phyloP scores from a whole-genome alignment of 202 grass and related monocot species.

The Zizania palustris region DNA sequence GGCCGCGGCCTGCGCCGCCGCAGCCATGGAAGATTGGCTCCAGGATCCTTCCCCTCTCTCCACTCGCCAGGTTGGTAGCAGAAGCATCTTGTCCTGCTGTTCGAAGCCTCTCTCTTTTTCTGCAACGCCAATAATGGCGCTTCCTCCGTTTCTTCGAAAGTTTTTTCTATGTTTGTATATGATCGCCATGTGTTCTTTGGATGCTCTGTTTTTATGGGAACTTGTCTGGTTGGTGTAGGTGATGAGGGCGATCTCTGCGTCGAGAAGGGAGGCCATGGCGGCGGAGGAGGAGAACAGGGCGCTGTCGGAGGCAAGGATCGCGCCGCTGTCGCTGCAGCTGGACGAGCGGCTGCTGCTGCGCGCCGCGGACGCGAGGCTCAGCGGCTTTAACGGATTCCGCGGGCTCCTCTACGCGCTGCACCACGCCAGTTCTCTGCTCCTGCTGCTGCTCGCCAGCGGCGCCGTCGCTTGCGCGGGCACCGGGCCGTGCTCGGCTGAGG shows the following conservation, averaged over 20 bases:
- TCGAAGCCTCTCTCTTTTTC: background rate
- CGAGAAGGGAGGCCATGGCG: conserved; percentile 71
- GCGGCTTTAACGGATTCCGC: conserved; percentile 95
- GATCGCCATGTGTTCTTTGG: background rate
- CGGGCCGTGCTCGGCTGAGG: conserved; percentile 7
- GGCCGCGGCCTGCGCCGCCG: conserved; percentile 52
- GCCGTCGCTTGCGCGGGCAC: conserved; percentile 46
- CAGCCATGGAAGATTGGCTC: conserved; percentile 71
- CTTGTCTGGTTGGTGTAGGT: conserved; percentile 46
- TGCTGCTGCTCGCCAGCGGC: conserved; percentile 65
- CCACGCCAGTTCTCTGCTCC: conserved; percentile 88
- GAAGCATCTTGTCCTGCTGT: background rate
- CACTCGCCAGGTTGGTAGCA: conserved; percentile 63
- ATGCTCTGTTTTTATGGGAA: background rate
- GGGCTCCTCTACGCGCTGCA: conserved; percentile 83
- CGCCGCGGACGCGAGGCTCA: conserved; percentile 59
- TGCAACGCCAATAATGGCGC: background rate
- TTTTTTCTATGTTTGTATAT: background rate
- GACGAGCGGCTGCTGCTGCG: conserved; percentile 59
- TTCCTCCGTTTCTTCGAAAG: conserved; percentile 3
- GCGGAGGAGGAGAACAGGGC: conserved; percentile 88
- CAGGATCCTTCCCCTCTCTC: conserved; percentile 60
- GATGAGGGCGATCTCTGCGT: conserved; percentile 62
- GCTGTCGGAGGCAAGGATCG: conserved; percentile 60
- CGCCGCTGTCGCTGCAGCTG: conserved; percentile 76